Base-by-base conservation (phyloP, 1,284 basidiomycete genomes). In the Wallemia ichthyophaga region DNA sequence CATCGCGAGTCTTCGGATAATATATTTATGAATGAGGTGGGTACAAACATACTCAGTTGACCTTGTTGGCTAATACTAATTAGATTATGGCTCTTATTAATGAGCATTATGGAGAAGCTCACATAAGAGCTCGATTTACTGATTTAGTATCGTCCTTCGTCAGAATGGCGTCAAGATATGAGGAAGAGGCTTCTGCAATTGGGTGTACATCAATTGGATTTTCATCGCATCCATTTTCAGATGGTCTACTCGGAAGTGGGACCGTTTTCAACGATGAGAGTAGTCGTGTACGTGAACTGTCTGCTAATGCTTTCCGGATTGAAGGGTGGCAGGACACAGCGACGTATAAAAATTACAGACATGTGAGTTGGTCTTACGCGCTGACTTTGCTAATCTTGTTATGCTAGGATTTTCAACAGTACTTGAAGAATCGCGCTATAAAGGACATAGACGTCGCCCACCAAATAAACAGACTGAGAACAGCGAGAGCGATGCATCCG, bases 11-110 rank as follows among this genome's bases (percentile, higher is more conserved):
- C 76, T 61, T 72, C 77, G 27, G 91, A 95, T 66, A 83, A 80
- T 63, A 63, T 82, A 15, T 92, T 95, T 69, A 85, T 95, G 67
- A 87, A 95, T 61, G 91, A 95, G 66, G 86, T 88, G 63, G 67
- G 82, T 75, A 11, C 23, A 25, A 17, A 28, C 58, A 48, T 21
- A 21, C n/a, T 11, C 9, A 21, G 11, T 48, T 15, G n/a, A 5
- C 11, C 37, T 11, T 7, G 28, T 31, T 17, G 7, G 37, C 11
- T 21, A 48, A 48, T 5, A 19, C n/a, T 11, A 15, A 1, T 56
- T 17, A 82, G 81, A 76, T 85, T 60, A 72, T 77, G n/a, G 68
- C 75, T 17, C 80, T 82, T 1, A 81, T 85, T 56, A 72, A 76
- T 17, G 75, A 76, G 15, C 84, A 86, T 66, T 85, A 79, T 64